phyloP scores from a whole-genome alignment of 345 rosid genomes.

The Dipteronia sinensis region DNA sequence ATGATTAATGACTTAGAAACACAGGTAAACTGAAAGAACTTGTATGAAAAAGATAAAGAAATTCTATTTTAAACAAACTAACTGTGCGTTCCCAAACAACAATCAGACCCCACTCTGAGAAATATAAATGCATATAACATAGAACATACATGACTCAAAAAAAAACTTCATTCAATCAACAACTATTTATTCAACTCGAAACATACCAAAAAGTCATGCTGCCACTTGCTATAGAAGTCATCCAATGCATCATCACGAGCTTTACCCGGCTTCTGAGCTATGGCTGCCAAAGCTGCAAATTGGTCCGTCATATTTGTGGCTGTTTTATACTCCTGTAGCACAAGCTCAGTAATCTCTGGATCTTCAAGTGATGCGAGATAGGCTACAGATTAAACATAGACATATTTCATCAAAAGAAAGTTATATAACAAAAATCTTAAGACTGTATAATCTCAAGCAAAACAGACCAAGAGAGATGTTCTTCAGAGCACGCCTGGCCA shows the following conservation, averaged over 20 bases:
- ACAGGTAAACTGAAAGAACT: background rate
- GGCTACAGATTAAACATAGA: conserved; percentile 39
- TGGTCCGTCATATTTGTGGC: conserved; percentile 96
- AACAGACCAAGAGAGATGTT: conserved; percentile 78
- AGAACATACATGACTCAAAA: background rate
- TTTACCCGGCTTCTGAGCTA: conserved; percentile 74
- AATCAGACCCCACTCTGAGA: background rate
- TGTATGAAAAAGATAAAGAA: background rate
- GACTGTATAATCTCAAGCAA: conserved; percentile 5
- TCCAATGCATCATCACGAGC: conserved; percentile 76
- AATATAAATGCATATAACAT: background rate
- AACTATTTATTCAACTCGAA: background rate
- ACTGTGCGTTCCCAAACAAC: background rate
- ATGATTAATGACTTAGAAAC: background rate
- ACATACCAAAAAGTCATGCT: conserved; percentile 76
- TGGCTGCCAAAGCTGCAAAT: conserved; percentile 90
- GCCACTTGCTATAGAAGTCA: conserved; percentile 91
- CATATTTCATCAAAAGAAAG: conserved; percentile 8
- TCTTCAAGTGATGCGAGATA: conserved; percentile 89
- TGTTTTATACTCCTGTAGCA: conserved; percentile 63
- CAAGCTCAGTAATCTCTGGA: conserved; percentile 53
- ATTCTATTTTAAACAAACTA: background rate
- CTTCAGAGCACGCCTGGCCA: conserved; percentile 92
- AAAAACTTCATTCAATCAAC: background rate
- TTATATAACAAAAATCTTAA: background rate